Evolutionary conservation across 192 early-diverging fungal species (phyloP).

Genomic region (Paraglomus occultum): DNA sequence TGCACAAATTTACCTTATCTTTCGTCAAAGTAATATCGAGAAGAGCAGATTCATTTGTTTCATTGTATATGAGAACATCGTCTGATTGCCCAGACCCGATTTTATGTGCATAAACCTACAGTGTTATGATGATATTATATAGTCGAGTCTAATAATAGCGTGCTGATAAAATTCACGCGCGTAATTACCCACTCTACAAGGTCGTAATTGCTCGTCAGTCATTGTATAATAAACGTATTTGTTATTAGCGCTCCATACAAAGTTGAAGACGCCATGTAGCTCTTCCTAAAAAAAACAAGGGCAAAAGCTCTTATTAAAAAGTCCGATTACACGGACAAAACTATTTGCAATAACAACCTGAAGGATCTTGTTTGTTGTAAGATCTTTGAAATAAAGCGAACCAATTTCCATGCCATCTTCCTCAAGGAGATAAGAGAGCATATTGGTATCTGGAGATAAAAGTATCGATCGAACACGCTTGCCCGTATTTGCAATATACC

Average conservation of each 20-base stretch:
- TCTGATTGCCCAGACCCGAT: conserved; percentile 47
- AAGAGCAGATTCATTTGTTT: conserved; percentile 64
- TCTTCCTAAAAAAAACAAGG: conserved; percentile 28
- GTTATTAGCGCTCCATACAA: conserved; percentile 64
- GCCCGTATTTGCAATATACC: conserved; percentile 45
- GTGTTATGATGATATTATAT: not conserved
- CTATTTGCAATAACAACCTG: conserved; percentile 35
- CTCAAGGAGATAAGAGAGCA: conserved; percentile 52
- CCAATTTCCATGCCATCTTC: conserved; percentile 54
- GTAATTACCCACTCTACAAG: conserved; percentile 49
- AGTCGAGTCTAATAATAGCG: not conserved
- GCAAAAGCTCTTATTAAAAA: not conserved
- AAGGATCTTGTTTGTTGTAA: conserved; percentile 35
- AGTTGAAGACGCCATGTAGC: conserved; percentile 59
- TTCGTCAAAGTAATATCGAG: conserved; percentile 75
- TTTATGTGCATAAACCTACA: conserved; percentile 52
- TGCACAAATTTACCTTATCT: conserved; percentile 46
- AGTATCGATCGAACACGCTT: conserved; percentile 48
- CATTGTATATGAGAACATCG: conserved; percentile 61
- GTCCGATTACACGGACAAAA: not conserved
- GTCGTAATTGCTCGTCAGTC: conserved; percentile 65
- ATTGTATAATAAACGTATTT: conserved; percentile 67
- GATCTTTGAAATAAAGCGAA: conserved; percentile 48
- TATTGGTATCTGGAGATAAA: conserved; percentile 50
- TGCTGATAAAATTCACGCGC: not conserved